Evolutionary conservation across 2,329 filamentous ascomycete species (phyloP), one percentile per base, ranked within the genome.

Genomic region (Microcyclosporella mali): DNA sequence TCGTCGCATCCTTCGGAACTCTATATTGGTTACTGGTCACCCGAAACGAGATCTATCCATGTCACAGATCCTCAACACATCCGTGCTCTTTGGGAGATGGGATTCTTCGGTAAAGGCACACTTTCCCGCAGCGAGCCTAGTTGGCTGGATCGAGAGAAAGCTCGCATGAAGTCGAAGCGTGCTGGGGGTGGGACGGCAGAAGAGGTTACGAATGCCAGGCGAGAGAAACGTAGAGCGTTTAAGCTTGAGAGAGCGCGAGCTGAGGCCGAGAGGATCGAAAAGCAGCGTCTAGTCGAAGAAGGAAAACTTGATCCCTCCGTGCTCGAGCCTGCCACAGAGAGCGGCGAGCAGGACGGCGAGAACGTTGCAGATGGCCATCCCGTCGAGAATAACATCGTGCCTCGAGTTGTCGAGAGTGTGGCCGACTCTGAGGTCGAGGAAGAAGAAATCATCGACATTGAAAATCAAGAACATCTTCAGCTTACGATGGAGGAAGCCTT

Each of bases 91-190:
- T 98, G 94, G 92, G 86, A 95, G 66, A 87, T 94, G 69, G 92
- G 92, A 4, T 98, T 98, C 67, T 98, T 90, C 66, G 94, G 94
- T 36, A 95, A 95, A 66, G 92, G 92, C 33, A 90, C 74, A 56
- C 71, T 97, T 45, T 95, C 89, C 69, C 81, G 94, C 56, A 95
- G 89, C 71, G 90, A 98, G 64, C 90, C 90, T 2, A 92, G 82
- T 55, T 98, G 92, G 92, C 66, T 95, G 38, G 85, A 85, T 51
- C 76, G 85, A 50, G 88, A 95, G 65, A 84, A 86, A 64, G 81
- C 83, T 19, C 77, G 83, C 38, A 68, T 81, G 18, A 75, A 78
- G 37, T 56, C 58, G 10, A 40, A 48, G 33, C 41, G 46, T 18
- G 37, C 32, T 3, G 49, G 56, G 12, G 53, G 55, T 15, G 54